Percentiles rank a stretch among this genome's conserved stretches.
These are phyloP conservation scores for Colletotrichum aenigma DNA, from an alignment of 2,329 filamentous ascomycete genomes.

Conservation along the genomic window DNA sequence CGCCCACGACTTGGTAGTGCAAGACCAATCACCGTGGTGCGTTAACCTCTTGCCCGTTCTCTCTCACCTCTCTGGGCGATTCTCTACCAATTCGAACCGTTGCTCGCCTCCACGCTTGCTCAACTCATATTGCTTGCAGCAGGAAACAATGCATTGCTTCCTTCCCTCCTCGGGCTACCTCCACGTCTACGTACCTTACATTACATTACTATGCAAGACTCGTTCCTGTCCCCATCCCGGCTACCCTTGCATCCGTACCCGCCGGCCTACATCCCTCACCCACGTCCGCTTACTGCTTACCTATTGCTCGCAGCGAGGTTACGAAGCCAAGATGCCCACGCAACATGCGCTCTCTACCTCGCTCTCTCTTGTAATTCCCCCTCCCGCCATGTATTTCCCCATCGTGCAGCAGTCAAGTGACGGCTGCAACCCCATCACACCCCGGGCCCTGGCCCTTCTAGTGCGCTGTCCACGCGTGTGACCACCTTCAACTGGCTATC, in stretches of 20 bases:
- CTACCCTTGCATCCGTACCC: slow-evolving; percentile 6
- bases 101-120: background rate
- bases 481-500: slow-evolving; percentile 28
- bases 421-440: background rate
- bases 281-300: background rate
- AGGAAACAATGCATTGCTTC: background rate
- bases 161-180: background rate
- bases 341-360: background rate
- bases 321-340: background rate
- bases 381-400: background rate
- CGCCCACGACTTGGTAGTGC: slow-evolving; percentile 34
- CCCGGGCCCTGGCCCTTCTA: background rate
- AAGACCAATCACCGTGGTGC: slow-evolving; percentile 29
- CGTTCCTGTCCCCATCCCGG: background rate
- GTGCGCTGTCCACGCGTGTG: background rate
- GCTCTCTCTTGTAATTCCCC: background rate
- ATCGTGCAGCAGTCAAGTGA: slow-evolving; percentile 15
- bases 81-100: background rate
- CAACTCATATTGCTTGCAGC: background rate
- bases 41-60: background rate
- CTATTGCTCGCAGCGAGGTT: background rate
- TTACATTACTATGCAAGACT: background rate
- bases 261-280: slow-evolving; percentile 15
- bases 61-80: background rate
- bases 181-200: background rate